Conservation (phyloP, 1,284 basidiomycete species). For the Pholiota adiposa region DNA sequence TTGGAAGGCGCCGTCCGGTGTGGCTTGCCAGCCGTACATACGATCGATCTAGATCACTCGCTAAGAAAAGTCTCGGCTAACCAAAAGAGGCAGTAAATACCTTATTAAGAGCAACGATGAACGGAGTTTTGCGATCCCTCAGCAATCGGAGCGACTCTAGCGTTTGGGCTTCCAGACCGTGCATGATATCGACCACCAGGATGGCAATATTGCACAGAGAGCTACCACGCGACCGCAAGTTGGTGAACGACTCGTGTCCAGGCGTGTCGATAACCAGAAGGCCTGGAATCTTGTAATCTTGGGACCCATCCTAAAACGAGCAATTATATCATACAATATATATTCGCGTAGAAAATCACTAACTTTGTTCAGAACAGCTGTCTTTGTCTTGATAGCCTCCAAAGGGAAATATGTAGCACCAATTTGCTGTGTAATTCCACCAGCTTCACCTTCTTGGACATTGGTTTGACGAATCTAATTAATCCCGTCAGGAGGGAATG, state of each 20-base stretch:
- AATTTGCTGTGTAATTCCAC: conserved; percentile 99
- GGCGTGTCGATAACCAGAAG: conserved; percentile 98
- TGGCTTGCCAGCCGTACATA: conserved; percentile 94
- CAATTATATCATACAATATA: not conserved
- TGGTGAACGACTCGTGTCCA: conserved; percentile 99
- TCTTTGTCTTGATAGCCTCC: conserved; percentile 95
- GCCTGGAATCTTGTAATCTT: conserved; percentile 98
- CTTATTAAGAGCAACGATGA: conserved; percentile 99
- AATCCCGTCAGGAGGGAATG: not conserved
- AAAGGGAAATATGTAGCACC: conserved; percentile 99
- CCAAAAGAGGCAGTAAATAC: conserved; percentile 37
- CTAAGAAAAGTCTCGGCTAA: not conserved
- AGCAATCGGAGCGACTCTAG: conserved; percentile 94
- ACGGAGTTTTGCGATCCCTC: conserved; percentile 95
- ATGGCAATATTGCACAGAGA: conserved; percentile 99
- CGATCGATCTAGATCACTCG: conserved; percentile 81
- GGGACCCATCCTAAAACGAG: conserved; percentile 64
- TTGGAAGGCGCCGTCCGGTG: conserved; percentile 90
- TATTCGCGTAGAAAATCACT: conserved; percentile 22
- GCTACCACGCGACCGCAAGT: conserved; percentile 94
- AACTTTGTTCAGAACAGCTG: conserved; percentile 87
- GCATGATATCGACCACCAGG: conserved; percentile 98
- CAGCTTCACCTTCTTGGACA: conserved; percentile 99
- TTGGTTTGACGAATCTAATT: conserved; percentile 97
- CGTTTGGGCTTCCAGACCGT: conserved; percentile 97